Evolutionary conservation across 1,139 yeast species (phyloP).

Genomic region (Zygosaccharomyces sapae): DNA sequence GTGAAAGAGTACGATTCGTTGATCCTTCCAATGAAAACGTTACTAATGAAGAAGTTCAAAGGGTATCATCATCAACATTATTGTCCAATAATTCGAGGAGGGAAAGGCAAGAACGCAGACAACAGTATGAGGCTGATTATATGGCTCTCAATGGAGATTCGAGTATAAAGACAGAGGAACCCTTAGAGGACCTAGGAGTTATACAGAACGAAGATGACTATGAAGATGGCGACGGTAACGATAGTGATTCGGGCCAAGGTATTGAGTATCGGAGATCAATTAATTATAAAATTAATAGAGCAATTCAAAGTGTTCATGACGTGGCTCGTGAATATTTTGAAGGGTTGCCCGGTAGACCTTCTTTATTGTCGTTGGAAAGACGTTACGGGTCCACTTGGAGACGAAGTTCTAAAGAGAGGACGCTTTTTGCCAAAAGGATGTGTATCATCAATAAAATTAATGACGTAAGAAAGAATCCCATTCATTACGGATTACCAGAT

Average conservation of each 20-base stretch:
- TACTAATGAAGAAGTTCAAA: constrained; percentile 35
- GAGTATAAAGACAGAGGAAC: constrained; percentile 11
- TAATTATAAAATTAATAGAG: constrained; percentile 26
- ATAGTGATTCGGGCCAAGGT: neutral
- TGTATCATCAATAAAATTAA: constrained; percentile 27
- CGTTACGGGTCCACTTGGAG: constrained; percentile 33
- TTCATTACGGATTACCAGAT: constrained; percentile 20
- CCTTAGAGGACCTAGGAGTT: constrained; percentile 28
- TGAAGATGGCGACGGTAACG: constrained; percentile 26
- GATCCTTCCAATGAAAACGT: constrained; percentile 40
- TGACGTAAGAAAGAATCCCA: constrained; percentile 23
- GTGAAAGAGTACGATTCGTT: constrained; percentile 40
- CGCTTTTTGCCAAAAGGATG: constrained; percentile 31
- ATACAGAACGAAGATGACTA: constrained; percentile 13
- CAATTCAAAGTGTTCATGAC: constrained; percentile 26
- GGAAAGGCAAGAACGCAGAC: constrained; percentile 7
- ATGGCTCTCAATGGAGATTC: constrained; percentile 7
- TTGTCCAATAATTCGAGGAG: constrained; percentile 26
- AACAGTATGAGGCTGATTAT: constrained; percentile 7
- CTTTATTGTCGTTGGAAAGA: constrained; percentile 28
- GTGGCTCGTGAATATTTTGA: constrained; percentile 32
- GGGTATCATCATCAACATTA: constrained; percentile 15
- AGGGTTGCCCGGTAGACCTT: constrained; percentile 31
- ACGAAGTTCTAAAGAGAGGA: constrained; percentile 26
- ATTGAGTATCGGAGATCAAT: constrained; percentile 7